Evolutionary conservation across 2,329 filamentous ascomycete species (phyloP).

Genomic region (Verticillium isaacii): DNA sequence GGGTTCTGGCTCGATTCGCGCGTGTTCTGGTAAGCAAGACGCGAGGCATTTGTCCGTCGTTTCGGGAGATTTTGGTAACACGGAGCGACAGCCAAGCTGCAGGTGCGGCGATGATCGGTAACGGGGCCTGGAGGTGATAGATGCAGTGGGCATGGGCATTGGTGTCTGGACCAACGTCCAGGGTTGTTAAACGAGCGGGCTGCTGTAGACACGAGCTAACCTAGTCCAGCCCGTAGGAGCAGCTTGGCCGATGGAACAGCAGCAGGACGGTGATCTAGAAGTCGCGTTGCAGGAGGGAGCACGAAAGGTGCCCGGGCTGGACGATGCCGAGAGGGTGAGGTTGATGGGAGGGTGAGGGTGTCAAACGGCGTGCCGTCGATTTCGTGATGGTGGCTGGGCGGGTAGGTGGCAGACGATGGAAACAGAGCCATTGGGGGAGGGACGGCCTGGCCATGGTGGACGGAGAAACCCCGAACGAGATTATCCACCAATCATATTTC

Average conservation of each 20-base stretch:
- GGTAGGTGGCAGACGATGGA: neutral
- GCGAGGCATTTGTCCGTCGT: neutral
- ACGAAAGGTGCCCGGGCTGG: neutral
- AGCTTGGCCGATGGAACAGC: neutral
- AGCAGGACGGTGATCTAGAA: neutral
- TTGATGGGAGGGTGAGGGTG: neutral
- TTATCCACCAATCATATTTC: neutral
- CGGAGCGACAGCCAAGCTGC: neutral
- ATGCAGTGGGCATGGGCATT: neutral
- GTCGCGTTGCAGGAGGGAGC: neutral
- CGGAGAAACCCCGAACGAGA: neutral
- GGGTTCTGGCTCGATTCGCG: neutral
- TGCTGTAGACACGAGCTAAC: neutral
- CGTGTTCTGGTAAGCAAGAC: neutral
- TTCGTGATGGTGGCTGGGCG: neutral
- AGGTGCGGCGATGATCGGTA: neutral
- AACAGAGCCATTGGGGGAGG: neutral
- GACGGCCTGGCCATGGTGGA: neutral
- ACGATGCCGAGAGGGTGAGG: neutral
- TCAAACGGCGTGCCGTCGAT: neutral
- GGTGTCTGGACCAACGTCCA: neutral
- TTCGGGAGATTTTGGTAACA: neutral
- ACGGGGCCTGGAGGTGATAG: neutral
- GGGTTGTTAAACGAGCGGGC: neutral
- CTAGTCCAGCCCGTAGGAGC: neutral